Base-by-base conservation (phyloP, 2,329 filamentous ascomycete species). In the Eutypa lata region DNA sequence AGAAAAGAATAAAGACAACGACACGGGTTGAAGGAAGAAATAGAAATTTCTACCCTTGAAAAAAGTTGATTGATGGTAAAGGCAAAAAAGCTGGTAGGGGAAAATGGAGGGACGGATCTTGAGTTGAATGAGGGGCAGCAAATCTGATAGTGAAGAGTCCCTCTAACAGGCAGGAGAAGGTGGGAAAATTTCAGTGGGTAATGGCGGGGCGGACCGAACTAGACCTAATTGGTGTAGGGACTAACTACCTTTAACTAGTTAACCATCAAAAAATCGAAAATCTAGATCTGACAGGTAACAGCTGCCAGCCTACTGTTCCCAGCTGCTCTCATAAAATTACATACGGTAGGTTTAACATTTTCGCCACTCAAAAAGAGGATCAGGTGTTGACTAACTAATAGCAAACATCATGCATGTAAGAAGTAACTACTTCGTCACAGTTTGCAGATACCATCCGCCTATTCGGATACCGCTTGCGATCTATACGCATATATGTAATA, bases 91-190 rank as follows among this genome's bases (percentile, higher is more conserved):
- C 31, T 38, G 35, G 35, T 14, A 38, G n/a, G n/a, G 31, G 13
- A 38, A 14, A 38, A 38, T 38, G 6, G 35, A 31, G 26, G 10
- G 26, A 31, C 35, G 35, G 35, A 18, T 14, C 35, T 16, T 47
- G 53, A 50, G 58, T 57, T 56, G 58, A 59, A 59, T 62, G 63
- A 65, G 63, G 62, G 63, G 64, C 63, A 65, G 61, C 59, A 57
- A 55, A 53, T 56, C 52, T 53, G 58, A 55, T 55, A 61, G 57
- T 16, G 35, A 14, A 31, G 10, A 10, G 5, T 10, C 26, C 26
- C 10, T 10, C 26, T 31, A 31, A 31, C 10, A 14, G 38, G 18
- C 38, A 42, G 18, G 38, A 42, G 14, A 0, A 1, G 11, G 13
- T 14, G 3, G 42, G 22, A 21, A 42, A 42, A 42, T 19, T 42